These are phyloP conservation scores for Aspergillus tamarii DNA, from an alignment of 2,329 filamentous ascomycete species.

Conservation along the genomic window DNA sequence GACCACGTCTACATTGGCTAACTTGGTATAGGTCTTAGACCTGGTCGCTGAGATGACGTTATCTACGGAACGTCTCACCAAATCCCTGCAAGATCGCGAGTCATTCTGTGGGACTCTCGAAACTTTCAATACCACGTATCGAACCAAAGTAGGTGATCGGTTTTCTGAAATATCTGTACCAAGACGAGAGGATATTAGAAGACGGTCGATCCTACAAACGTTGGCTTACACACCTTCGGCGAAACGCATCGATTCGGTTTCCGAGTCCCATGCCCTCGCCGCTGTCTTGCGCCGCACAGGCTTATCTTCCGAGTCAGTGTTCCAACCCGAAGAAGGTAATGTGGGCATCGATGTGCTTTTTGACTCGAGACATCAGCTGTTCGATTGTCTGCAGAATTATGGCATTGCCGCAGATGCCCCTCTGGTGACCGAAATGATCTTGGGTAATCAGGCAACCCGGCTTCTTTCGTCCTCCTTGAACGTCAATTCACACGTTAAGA, in stretches of 20 bases:
- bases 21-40: slow-evolving; percentile 34
- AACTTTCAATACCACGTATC: slow-evolving; percentile 35
- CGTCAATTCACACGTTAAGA: slow-evolving; percentile 31
- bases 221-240: slow-evolving; percentile 19
- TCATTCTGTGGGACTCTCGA: slow-evolving; percentile 40
- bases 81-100: slow-evolving; percentile 35
- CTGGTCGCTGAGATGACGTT: slow-evolving; percentile 38
- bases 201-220: slow-evolving; percentile 30
- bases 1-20: slow-evolving; percentile 8
- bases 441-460: slow-evolving; percentile 37
- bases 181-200: slow-evolving; percentile 32
- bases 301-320: slow-evolving; percentile 32
- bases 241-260: slow-evolving; percentile 15
- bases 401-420: slow-evolving; percentile 35
- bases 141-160: slow-evolving; percentile 31
- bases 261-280: slow-evolving; percentile 32
- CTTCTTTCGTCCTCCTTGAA: slow-evolving; percentile 36
- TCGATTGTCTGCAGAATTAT: slow-evolving; percentile 32
- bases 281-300: slow-evolving; percentile 39
- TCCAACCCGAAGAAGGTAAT: slow-evolving; percentile 25
- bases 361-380: slow-evolving; percentile 35
- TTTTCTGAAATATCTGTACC: slow-evolving; percentile 25
- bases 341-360: slow-evolving; percentile 26
- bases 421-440: slow-evolving; percentile 31
- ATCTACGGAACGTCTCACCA: slow-evolving; percentile 32